Evolutionary conservation across 225 moss, liverwort and hornwort species (phyloP), one percentile per base, ranked within the genome.

Genomic region (Physcomitrium patens): DNA sequence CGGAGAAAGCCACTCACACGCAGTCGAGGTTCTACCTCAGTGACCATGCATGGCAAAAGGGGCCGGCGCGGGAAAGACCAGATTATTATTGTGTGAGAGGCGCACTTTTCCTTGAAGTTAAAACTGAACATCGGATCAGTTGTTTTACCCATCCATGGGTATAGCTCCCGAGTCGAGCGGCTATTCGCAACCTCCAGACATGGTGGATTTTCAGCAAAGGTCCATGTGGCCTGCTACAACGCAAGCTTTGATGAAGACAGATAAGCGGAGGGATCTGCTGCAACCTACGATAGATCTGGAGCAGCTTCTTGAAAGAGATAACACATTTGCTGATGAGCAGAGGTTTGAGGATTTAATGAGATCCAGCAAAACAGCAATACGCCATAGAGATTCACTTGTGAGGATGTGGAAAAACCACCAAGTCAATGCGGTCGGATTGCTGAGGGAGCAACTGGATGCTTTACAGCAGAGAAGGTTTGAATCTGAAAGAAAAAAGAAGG

Each of bases 221-320:
- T 59, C 73, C 16, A 88, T 92, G 92, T 92, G 92, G 92, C 90
- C 86, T 73, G 81, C 79, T 17, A 78, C 83, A n/a, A 75, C 79
- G 73, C 76, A 85, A 54, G 79, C 68, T 56, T 44, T 90, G 6
- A 74, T 86, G 64, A 77, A 59, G 17, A 78, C 77, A 59, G 86
- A 89, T 75, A 69, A 71, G 63, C 56, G 68, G 74, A 68, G 64
- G 19, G 77, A 77, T 63, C 50, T 73, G 24, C 41, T 57, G 56
- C 72, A 81, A 49, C 59, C 64, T 43, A 44, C 73, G 1, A 58
- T 13, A n/a, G 80, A 61, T 77, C 48, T 77, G 64, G 77, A 82
- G 64, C 83, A 76, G 54, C 65, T 83, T 42, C 78, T 83, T 37
- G 44, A 71, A 56, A 63, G 75, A 60, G 83, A 79, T 12, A 75